A percentile compares a stretch with the other conserved stretches of the same genome.
Evolutionary conservation across 345 rosid genomes (phyloP).

Genomic region (Citrus unshiu): DNA sequence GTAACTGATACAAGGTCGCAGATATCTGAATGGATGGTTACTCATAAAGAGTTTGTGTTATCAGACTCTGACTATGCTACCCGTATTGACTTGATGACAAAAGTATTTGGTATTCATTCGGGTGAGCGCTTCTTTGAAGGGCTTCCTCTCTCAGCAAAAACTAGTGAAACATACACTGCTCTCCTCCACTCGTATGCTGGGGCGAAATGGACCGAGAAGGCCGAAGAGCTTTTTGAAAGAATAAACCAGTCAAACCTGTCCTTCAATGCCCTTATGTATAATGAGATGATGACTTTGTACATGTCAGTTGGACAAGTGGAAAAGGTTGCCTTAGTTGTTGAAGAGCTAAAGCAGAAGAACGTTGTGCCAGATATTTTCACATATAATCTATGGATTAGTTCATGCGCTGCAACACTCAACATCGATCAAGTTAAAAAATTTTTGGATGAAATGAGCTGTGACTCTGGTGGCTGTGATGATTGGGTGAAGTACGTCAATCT

Average conservation of each 20-base stretch:
- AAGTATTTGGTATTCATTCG: slow-evolving; percentile 86
- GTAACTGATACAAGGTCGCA: slow-evolving; percentile 29
- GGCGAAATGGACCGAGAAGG: slow-evolving; percentile 54
- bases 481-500: slow-evolving; percentile 61
- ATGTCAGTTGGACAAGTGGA: slow-evolving; percentile 86
- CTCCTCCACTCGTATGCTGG: slow-evolving; percentile 84
- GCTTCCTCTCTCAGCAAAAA: slow-evolving; percentile 48
- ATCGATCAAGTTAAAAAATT: slow-evolving; percentile 53
- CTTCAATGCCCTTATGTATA: slow-evolving; percentile 65
- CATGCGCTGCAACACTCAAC: slow-evolving; percentile 65
- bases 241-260: slow-evolving; percentile 46
- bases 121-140: slow-evolving; percentile 89
- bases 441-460: slow-evolving; percentile 67
- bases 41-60: slow-evolving; percentile 47
- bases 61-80: slow-evolving; percentile 66
- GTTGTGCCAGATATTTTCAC: slow-evolving; percentile 77
- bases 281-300: slow-evolving; percentile 93
- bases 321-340: slow-evolving; percentile 56
- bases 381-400: slow-evolving; percentile 87
- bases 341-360: slow-evolving; percentile 50
- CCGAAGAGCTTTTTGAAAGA: slow-evolving; percentile 59
- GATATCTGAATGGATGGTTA: slow-evolving; percentile 89
- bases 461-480: slow-evolving; percentile 40
- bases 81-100: slow-evolving; percentile 74
- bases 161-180: slow-evolving; percentile 79